These are phyloP conservation scores for Colletotrichum filicis DNA, from an alignment of 2,329 filamentous ascomycete species.

Conservation along the genomic window DNA sequence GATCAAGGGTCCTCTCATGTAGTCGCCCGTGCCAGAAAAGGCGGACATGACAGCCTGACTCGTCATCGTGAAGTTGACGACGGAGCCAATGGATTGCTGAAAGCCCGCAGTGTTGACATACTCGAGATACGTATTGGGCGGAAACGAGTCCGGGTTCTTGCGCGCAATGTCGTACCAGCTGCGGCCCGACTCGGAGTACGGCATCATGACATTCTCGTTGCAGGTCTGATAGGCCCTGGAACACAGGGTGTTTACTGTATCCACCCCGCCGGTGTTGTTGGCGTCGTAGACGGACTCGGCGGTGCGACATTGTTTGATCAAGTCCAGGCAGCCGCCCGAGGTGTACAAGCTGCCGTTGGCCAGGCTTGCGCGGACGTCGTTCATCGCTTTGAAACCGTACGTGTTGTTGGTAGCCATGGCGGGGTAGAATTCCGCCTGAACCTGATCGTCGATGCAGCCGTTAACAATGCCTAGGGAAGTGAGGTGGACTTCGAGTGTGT, in stretches of 20 bases:
- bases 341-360: constrained; percentile 32
- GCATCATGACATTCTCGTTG: constrained; percentile 64
- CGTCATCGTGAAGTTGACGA: constrained; percentile 66
- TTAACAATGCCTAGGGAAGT: constrained; percentile 76
- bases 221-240: constrained; percentile 46
- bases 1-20: constrained; percentile 71
- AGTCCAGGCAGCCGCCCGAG: constrained; percentile 30
- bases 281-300: constrained; percentile 29
- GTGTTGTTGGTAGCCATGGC: constrained; percentile 69
- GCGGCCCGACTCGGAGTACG: constrained; percentile 66
- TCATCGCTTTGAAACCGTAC: constrained; percentile 69
- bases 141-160: constrained; percentile 67
- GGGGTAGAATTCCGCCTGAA: constrained; percentile 69
- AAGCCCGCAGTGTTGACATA: constrained; percentile 72
- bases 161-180: constrained; percentile 72
- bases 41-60: constrained; percentile 58
- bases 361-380: constrained; percentile 29
- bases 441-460: constrained; percentile 73
- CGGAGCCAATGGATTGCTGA: constrained; percentile 67
- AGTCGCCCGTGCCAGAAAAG: constrained; percentile 67
- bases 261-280: constrained; percentile 27
- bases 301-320: constrained; percentile 34
- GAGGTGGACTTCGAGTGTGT: constrained; percentile 69
- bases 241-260: constrained; percentile 27
- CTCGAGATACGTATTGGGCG: constrained; percentile 67